Conservation (phyloP, 108 stramenopile genomes). For the Asterionellopsis glacialis region DNA sequence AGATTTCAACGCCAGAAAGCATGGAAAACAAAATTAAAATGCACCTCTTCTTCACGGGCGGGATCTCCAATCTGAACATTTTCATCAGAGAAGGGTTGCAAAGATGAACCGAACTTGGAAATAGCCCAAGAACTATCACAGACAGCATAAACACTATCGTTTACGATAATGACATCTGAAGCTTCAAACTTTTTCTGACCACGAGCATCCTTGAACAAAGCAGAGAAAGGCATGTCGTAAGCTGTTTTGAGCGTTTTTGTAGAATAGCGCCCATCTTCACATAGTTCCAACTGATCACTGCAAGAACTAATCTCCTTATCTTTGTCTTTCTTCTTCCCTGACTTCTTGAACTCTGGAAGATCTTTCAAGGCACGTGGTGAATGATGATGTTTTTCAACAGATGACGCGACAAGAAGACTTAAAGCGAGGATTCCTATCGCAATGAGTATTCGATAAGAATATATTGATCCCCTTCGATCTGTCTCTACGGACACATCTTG, state of each 20-base stretch:
- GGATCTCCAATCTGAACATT: slow-evolving; percentile 58
- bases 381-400: no score
- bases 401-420: no score
- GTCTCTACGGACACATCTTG: no score
- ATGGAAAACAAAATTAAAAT: background rate
- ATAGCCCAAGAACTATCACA: slow-evolving; percentile 56
- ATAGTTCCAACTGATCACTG: background rate
- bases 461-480: no score
- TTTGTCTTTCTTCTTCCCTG: background rate
- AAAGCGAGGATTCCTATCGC: no score
- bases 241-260: slow-evolving; percentile 43
- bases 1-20: no score
- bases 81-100: slow-evolving; percentile 34
- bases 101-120: slow-evolving; percentile 26
- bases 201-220: slow-evolving; percentile 40
- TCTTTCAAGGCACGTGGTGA: no score
- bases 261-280: slow-evolving; percentile 31
- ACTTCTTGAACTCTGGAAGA: background rate
- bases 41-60: slow-evolving; percentile 31
- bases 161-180: slow-evolving; percentile 12
- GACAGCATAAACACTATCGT: slow-evolving; percentile 25
- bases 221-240: slow-evolving; percentile 46
- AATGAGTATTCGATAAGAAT: no score
- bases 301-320: background rate
- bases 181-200: slow-evolving; percentile 57